Evolutionary conservation across 257 asterid genomes (phyloP).

Genomic region (Capsicum baccatum): DNA sequence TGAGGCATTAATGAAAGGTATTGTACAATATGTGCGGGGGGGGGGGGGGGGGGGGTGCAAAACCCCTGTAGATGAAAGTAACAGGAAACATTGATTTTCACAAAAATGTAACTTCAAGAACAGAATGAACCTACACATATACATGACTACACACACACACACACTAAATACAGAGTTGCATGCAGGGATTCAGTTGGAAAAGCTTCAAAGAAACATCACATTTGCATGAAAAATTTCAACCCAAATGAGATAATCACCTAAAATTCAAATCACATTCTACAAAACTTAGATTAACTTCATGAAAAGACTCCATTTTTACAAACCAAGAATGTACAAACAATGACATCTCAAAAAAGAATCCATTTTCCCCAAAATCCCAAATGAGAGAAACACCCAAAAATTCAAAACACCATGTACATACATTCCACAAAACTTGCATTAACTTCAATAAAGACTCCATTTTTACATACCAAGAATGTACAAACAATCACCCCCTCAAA

Average conservation of each 20-base stretch:
- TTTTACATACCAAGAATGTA: no score
- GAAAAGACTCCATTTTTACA: conserved; percentile 26
- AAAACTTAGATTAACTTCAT: neutral
- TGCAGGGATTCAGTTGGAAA: conserved; percentile 20
- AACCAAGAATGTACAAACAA: neutral
- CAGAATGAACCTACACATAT: neutral
- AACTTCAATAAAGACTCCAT: no score
- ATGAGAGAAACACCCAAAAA: neutral
- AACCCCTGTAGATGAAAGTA: conserved; percentile 52
- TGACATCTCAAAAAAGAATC: neutral
- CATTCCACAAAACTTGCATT: no score
- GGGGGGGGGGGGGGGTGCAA: neutral
- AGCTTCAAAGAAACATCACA: neutral
- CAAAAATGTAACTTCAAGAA: conserved; percentile 30
- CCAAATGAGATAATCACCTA: conserved; percentile 2
- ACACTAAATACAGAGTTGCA: neutral
- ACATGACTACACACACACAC: neutral
- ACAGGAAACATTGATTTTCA: conserved; percentile 42
- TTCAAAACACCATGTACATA: no score
- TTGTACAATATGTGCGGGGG: conserved; percentile 25
- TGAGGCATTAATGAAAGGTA: conserved; percentile 33
- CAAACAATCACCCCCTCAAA: no score
- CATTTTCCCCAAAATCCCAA: conserved; percentile 18
- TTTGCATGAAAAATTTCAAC: conserved; percentile 36
- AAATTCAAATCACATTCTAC: conserved; percentile 3